Percentiles rank a stretch among this genome's conserved stretches.
phyloP scores from a whole-genome alignment of 2,329 filamentous ascomycete species.

The Penicillium oxalicum region DNA sequence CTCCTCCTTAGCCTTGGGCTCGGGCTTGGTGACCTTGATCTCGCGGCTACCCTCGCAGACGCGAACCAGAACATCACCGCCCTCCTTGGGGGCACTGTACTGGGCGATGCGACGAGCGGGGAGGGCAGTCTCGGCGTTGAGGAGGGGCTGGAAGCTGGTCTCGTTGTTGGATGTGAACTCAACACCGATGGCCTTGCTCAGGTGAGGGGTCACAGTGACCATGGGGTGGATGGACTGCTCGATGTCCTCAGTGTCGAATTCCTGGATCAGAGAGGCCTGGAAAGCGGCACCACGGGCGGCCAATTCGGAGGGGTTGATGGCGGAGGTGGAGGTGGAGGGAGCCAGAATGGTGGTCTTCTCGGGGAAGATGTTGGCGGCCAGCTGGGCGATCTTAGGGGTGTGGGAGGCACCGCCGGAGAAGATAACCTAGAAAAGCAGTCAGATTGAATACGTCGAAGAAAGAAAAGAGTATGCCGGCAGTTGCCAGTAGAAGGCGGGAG shows the following conservation, averaged over 20 bases:
- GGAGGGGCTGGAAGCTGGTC: constrained; percentile 71
- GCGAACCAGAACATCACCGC: constrained; percentile 82
- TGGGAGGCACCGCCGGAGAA: constrained; percentile 87
- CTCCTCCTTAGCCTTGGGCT: constrained; percentile 64
- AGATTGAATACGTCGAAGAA: neutral
- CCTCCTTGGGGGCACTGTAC: constrained; percentile 67
- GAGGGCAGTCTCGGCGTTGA: constrained; percentile 80
- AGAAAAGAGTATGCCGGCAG: too few species aligned
- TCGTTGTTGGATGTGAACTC: constrained; percentile 58
- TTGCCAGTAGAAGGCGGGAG: neutral
- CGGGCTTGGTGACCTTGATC: constrained; percentile 88
- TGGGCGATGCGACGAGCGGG: constrained; percentile 81
- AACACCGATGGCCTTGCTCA: constrained; percentile 81
- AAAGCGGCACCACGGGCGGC: constrained; percentile 85
- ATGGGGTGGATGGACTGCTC: constrained; percentile 93
- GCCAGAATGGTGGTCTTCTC: constrained; percentile 71
- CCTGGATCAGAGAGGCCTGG: constrained; percentile 87
- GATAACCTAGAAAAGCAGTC: constrained; percentile 55
- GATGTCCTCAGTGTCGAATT: constrained; percentile 90
- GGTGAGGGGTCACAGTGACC: constrained; percentile 89
- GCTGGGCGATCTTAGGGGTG: constrained; percentile 84
- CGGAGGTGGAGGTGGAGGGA: constrained; percentile 67
- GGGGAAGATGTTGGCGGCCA: constrained; percentile 74
- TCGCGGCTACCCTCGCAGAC: constrained; percentile 82
- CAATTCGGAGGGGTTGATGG: constrained; percentile 92